These are phyloP conservation scores for Sporothrix sp. DNA, from an alignment of 2,329 filamentous ascomycete genomes.

Conservation along the genomic window DNA sequence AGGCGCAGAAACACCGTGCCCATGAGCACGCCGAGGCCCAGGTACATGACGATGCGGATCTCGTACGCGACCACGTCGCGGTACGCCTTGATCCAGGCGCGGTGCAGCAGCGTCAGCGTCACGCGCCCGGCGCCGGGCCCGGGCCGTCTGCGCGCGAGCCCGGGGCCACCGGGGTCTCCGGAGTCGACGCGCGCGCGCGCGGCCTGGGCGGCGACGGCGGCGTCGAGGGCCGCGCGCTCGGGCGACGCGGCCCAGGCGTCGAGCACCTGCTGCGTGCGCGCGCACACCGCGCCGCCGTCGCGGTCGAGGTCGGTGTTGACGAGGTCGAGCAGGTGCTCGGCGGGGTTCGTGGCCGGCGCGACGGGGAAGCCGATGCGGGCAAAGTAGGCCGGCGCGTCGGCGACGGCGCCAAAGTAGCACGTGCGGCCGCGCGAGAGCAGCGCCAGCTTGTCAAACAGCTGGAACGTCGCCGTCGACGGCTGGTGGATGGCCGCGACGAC, in stretches of 20 bases:
- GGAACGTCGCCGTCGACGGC: conserved; percentile 90
- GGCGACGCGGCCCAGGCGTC: conserved; percentile 41
- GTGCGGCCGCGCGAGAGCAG: conserved; percentile 69
- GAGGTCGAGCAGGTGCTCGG: conserved; percentile 69
- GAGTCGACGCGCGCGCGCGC: conserved; percentile 22
- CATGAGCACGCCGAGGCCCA: conserved; percentile 70
- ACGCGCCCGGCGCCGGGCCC: conserved; percentile 40
- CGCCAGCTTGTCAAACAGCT: conserved; percentile 74
- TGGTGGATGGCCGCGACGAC: conserved; percentile 98
- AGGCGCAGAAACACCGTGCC: conserved; percentile 79
- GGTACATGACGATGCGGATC: conserved; percentile 63
- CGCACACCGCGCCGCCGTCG: conserved; percentile 35
- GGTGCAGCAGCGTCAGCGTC: conserved; percentile 59
- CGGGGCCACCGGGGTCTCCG: conserved; percentile 23
- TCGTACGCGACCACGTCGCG: conserved; percentile 78
- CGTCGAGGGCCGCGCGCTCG: conserved; percentile 17
- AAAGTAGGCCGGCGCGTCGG: conserved; percentile 66
- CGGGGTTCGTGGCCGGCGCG: conserved; percentile 62
- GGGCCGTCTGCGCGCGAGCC: conserved; percentile 15
- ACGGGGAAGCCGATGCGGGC: conserved; percentile 59
- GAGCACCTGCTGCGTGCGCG: conserved; percentile 32
- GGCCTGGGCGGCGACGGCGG: not conserved
- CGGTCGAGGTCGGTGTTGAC: conserved; percentile 66
- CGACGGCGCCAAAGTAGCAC: conserved; percentile 69
- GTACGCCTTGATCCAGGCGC: conserved; percentile 74